A percentile compares a stretch with the other conserved stretches of the same genome.
Conservation (phyloP, 2,329 filamentous ascomycete genomes). For the Cephalotrichum gorgonifer region DNA sequence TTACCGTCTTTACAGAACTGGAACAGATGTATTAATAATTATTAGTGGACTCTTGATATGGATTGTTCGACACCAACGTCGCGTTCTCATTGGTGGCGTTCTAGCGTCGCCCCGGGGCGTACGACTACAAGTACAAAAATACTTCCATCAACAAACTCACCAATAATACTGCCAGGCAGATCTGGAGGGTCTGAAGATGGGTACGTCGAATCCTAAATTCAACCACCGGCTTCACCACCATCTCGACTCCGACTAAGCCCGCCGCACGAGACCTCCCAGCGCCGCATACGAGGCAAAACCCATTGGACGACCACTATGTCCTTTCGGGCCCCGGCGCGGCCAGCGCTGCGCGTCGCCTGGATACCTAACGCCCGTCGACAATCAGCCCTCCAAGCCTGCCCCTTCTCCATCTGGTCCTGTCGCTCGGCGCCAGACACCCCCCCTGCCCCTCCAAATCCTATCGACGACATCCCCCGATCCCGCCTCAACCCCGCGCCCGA, state of each 20-base stretch:
- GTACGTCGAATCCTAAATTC: not conserved
- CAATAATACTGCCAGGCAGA: too few species aligned
- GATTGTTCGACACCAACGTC: too few species aligned
- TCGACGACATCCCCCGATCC: conserved; percentile 17
- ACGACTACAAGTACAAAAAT: too few species aligned
- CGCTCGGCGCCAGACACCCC: conserved; percentile 1
- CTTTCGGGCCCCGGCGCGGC: not conserved
- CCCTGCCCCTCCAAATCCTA: too few species aligned
- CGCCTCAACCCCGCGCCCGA: conserved; percentile 73
- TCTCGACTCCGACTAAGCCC: not conserved
- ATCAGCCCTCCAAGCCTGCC: conserved; percentile 19
- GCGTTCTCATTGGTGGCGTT: too few species aligned
- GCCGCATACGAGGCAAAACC: not conserved
- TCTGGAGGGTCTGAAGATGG: too few species aligned
- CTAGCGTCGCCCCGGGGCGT: too few species aligned
- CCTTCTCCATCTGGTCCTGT: conserved; percentile 41
- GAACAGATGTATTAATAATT: too few species aligned
- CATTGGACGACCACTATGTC: not conserved
- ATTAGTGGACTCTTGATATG: too few species aligned
- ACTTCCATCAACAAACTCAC: too few species aligned
- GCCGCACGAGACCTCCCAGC: not conserved
- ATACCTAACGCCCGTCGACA: not conserved
- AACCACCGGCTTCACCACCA: not conserved
- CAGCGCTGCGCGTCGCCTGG: not conserved
- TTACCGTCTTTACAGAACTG: too few species aligned